phyloP scores from a whole-genome alignment of 2,329 filamentous ascomycete species.

The Hymenoscyphus fraxineus region DNA sequence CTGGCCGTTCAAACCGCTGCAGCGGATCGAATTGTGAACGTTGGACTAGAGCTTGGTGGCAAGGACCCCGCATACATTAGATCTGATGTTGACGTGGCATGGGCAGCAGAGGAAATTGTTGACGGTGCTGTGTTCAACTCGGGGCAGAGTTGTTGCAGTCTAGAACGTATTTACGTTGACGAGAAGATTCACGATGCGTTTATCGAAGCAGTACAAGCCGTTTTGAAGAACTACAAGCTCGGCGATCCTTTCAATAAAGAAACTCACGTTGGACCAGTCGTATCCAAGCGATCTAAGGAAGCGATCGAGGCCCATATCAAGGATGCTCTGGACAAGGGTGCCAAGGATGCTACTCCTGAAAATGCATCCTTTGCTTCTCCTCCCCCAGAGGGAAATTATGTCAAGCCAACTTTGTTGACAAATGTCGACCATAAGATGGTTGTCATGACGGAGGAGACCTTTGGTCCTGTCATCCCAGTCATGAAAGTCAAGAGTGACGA shows the following conservation, averaged over 20 bases:
- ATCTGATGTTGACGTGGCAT: conserved; percentile 78
- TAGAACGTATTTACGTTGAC: conserved; percentile 90
- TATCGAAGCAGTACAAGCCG: conserved; percentile 71
- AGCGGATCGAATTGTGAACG: conserved; percentile 75
- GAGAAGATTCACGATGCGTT: conserved; percentile 81
- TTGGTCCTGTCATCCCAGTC: conserved; percentile 86
- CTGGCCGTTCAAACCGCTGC: conserved; percentile 82
- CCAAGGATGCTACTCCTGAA: conserved; percentile 76
- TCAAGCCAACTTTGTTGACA: conserved; percentile 78
- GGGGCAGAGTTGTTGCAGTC: conserved; percentile 93
- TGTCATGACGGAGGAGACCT: conserved; percentile 92
- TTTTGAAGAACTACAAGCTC: conserved; percentile 76
- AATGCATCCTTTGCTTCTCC: conserved; percentile 72
- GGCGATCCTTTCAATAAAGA: conserved; percentile 79
- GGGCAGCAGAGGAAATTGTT: conserved; percentile 92
- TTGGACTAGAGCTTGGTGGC: conserved; percentile 87
- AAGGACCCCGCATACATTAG: conserved; percentile 93
- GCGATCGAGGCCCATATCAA: conserved; percentile 74
- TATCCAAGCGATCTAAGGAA: conserved; percentile 75
- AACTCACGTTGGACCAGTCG: conserved; percentile 83
- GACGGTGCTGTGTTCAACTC: conserved; percentile 97
- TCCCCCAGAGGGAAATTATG: conserved; percentile 79
- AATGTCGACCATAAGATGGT: conserved; percentile 77
- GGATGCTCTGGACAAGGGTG: conserved; percentile 79
- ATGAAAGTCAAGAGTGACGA: conserved; percentile 79